Conservation (phyloP, 2,329 filamentous ascomycete species). For the Phialemoniopsis sp. region DNA sequence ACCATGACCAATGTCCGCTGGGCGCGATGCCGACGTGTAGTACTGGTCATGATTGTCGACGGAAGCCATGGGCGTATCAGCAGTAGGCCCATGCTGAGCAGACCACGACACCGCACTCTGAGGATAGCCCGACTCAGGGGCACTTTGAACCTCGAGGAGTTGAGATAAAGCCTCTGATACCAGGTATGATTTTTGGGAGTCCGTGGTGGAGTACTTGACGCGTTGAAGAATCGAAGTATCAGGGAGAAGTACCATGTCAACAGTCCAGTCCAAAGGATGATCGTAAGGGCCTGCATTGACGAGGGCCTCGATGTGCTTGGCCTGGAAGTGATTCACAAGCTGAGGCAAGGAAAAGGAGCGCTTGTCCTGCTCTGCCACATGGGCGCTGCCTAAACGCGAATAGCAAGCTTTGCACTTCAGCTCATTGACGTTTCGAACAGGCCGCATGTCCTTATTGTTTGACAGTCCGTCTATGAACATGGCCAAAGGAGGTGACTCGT, state of each 20-base stretch:
- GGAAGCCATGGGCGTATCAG: neutral
- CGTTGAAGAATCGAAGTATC: conserved; percentile 22
- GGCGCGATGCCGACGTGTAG: neutral
- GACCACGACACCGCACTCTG: too few species aligned
- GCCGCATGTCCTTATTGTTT: conserved; percentile 53
- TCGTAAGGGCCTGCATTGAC: conserved; percentile 11
- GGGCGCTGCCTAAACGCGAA: conserved; percentile 23
- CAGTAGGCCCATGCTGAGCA: too few species aligned
- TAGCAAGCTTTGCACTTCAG: conserved; percentile 53
- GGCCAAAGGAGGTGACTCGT: conserved; percentile 48
- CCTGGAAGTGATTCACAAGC: conserved; percentile 56
- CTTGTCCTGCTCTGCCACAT: conserved; percentile 21
- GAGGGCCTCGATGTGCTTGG: conserved; percentile 28
- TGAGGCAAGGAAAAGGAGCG: conserved; percentile 51
- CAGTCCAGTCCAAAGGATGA: conserved; percentile 34
- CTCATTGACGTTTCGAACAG: conserved; percentile 48
- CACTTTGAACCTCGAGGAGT: conserved; percentile 16
- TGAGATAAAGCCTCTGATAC: conserved; percentile 33
- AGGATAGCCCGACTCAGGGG: neutral
- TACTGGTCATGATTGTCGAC: conserved; percentile 2
- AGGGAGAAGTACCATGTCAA: conserved; percentile 40
- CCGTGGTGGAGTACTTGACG: conserved; percentile 19
- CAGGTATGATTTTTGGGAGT: conserved; percentile 25
- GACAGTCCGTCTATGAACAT: conserved; percentile 57
- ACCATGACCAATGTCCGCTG: too few species aligned